Conservation (phyloP, 139 green algal species). For the Bryopsis sp. region DNA sequence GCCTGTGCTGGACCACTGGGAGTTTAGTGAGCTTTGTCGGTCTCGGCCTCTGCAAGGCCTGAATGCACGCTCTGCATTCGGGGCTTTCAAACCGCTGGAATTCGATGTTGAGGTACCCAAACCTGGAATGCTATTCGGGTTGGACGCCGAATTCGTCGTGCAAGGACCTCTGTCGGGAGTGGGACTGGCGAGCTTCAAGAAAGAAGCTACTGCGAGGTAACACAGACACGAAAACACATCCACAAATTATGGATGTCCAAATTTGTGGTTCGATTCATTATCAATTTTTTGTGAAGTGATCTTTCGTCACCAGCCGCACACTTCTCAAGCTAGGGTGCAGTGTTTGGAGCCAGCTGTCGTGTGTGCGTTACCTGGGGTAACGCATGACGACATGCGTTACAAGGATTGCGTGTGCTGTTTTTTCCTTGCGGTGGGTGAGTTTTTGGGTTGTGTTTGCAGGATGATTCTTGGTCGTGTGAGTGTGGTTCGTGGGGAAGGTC, state of each 20-base stretch:
- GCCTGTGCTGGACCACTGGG: constrained; percentile 37
- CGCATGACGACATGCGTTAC: no score
- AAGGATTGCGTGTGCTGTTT: no score
- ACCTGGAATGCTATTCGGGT: constrained; percentile 63
- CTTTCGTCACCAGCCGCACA: no score
- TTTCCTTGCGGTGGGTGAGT: no score
- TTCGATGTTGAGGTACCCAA: constrained; percentile 36
- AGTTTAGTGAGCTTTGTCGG: constrained; percentile 51
- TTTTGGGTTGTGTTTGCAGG: no score
- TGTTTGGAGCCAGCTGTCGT: no score
- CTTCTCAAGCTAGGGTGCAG: no score
- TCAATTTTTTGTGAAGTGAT: no score
- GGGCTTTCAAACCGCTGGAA: constrained; percentile 51
- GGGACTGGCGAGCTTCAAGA: neutral
- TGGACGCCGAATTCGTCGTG: constrained; percentile 93
- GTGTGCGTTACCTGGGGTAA: no score
- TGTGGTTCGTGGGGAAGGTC: constrained; percentile 71
- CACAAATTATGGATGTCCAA: no score
- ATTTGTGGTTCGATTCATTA: no score
- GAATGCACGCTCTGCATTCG: constrained; percentile 21
- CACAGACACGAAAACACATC: no score
- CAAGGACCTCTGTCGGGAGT: neutral
- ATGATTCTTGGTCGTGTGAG: constrained; percentile 78
- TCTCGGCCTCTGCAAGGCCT: constrained; percentile 27
- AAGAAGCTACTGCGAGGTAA: neutral